Conservation (phyloP, 2,329 filamentous ascomycete species). For the Aspergillus ustus region DNA sequence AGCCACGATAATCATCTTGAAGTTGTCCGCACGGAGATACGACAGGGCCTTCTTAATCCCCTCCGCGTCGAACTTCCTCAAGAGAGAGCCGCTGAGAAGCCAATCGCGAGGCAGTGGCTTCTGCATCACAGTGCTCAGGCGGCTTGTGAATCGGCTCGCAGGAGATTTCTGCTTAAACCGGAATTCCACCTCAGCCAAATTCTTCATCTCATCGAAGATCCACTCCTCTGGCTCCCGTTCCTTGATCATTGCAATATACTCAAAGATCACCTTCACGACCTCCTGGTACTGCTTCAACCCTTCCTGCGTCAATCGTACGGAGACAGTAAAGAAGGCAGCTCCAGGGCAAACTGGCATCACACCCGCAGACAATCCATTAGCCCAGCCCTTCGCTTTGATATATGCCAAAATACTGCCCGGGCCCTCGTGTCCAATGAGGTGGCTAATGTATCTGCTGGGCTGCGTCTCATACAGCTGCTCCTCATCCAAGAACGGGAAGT, state of each 20-base stretch:
- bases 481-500: slow-evolving; percentile 85
- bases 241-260: slow-evolving; percentile 86
- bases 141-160: slow-evolving; percentile 86
- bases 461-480: slow-evolving; percentile 78
- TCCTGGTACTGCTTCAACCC: slow-evolving; percentile 82
- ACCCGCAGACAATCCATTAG: slow-evolving; percentile 79
- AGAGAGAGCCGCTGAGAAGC: slow-evolving; percentile 79
- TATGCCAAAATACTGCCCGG: slow-evolving; percentile 90
- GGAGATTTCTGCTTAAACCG: slow-evolving; percentile 92
- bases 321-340: slow-evolving; percentile 77
- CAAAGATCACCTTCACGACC: slow-evolving; percentile 81
- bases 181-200: slow-evolving; percentile 90
- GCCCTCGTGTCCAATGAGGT: slow-evolving; percentile 89
- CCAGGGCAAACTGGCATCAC: slow-evolving; percentile 78
- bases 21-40: slow-evolving; percentile 83
- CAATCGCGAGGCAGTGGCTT: slow-evolving; percentile 83
- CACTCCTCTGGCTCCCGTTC: slow-evolving; percentile 83
- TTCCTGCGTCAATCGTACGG: slow-evolving; percentile 80
- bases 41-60: slow-evolving; percentile 74
- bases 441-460: slow-evolving; percentile 82
- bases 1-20: slow-evolving; percentile 81
- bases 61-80: slow-evolving; percentile 80
- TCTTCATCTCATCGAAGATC: slow-evolving; percentile 92
- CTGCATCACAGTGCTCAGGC: slow-evolving; percentile 86
- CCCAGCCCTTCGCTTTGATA: slow-evolving; percentile 89